These are phyloP conservation scores for Chloranthus sessilifolius DNA, from an alignment of 164 flowering plant genomes.

Conservation along the genomic window DNA sequence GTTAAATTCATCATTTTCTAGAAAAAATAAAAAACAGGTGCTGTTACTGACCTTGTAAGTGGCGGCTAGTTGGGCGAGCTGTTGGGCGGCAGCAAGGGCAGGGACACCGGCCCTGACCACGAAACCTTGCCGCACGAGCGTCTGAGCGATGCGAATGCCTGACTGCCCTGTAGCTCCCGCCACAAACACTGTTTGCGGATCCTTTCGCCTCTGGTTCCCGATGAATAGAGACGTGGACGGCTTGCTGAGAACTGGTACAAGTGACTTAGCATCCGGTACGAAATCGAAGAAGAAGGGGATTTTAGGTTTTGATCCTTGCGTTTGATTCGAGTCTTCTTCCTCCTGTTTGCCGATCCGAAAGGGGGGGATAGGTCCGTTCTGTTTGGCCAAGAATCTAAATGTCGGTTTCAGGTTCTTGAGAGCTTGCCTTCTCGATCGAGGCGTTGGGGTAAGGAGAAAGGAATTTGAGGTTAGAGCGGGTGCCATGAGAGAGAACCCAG, in stretches of 20 bases:
- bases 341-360: conserved; percentile 35
- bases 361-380: conserved; percentile 22
- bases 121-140: conserved; percentile 69
- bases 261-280: conserved; percentile 48
- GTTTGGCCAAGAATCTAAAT: conserved; percentile 25
- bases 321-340: conserved; percentile 12
- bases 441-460: conserved; percentile 41
- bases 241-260: conserved; percentile 48
- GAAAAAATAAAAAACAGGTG: background rate
- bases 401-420: conserved; percentile 23
- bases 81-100: conserved; percentile 83
- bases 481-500: conserved; percentile 37
- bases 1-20: background rate
- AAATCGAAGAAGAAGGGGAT: conserved; percentile 34
- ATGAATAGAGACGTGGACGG: conserved; percentile 43
- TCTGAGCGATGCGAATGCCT: conserved; percentile 74
- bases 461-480: conserved; percentile 66
- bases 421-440: conserved; percentile 24
- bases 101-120: conserved; percentile 88
- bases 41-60: conserved; percentile 58
- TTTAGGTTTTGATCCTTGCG: conserved; percentile 14
- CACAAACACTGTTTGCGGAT: conserved; percentile 75
- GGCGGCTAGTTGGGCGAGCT: conserved; percentile 74
- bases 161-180: conserved; percentile 90
- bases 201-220: conserved; percentile 52